phyloP scores from a whole-genome alignment of 148 eudicot species.

The Dianthus caryophyllus region DNA sequence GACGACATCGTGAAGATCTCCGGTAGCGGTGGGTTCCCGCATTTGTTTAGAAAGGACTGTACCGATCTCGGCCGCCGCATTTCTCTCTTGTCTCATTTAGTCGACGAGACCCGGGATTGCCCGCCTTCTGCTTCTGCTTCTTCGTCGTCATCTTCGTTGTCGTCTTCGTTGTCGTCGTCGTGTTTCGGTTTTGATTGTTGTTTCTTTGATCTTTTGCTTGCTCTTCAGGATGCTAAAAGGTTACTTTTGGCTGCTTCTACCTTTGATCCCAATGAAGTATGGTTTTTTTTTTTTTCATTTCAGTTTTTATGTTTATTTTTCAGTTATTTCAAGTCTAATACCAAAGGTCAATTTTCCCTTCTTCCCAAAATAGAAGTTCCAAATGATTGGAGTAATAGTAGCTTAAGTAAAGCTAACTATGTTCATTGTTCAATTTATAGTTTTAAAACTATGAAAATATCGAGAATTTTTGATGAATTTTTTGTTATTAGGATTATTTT shows the following conservation, averaged over 20 bases:
- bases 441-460: too few species aligned
- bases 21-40: slow-evolving; percentile 36
- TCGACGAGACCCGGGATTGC: slow-evolving; percentile 54
- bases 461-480: too few species aligned
- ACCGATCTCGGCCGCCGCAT: slow-evolving; percentile 64
- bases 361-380: too few species aligned
- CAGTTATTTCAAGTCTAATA: not conserved
- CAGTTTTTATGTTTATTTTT: too few species aligned
- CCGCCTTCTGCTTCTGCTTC: not conserved
- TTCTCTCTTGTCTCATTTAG: slow-evolving; percentile 53
- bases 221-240: slow-evolving; percentile 47
- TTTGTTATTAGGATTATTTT: too few species aligned
- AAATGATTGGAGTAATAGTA: too few species aligned
- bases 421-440: too few species aligned
- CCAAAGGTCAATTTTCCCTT: too few species aligned
- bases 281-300: slow-evolving; percentile 1
- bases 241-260: slow-evolving; percentile 40
- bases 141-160: too few species aligned
- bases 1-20: slow-evolving; percentile 39
- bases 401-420: too few species aligned
- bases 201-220: slow-evolving; percentile 39
- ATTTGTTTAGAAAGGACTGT: slow-evolving; percentile 65
- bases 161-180: too few species aligned
- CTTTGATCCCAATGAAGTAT: slow-evolving; percentile 40
- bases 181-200: too few species aligned